Percentiles rank a stretch among this genome's conserved stretches.
phyloP scores from a whole-genome alignment of 495 filamentous ascomycete genomes.

The Penicillium riverlandense region DNA sequence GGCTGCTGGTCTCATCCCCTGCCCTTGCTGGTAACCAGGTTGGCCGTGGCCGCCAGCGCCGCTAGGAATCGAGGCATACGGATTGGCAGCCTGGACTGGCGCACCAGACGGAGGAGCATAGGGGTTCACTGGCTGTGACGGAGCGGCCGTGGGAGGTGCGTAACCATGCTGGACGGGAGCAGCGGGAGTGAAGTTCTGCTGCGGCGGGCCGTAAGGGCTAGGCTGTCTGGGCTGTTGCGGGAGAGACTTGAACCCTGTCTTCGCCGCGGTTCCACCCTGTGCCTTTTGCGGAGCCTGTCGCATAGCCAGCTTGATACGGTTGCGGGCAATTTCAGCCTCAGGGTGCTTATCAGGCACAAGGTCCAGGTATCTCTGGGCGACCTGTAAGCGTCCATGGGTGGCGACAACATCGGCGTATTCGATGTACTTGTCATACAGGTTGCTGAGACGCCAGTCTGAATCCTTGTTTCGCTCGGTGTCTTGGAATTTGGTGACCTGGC shows the following conservation, averaged over 20 bases:
- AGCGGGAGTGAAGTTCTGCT: slow-evolving; percentile 29
- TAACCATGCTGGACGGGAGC: slow-evolving; percentile 29
- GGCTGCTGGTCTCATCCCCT: slow-evolving; percentile 23
- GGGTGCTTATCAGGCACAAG: slow-evolving; percentile 81
- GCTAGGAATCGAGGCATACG: slow-evolving; percentile 51
- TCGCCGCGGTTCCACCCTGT: slow-evolving; percentile 19
- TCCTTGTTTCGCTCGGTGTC: slow-evolving; percentile 63
- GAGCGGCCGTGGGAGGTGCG: slow-evolving; percentile 20
- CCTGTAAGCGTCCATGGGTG: slow-evolving; percentile 74
- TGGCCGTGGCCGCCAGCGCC: slow-evolving; percentile 26
- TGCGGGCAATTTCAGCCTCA: slow-evolving; percentile 79
- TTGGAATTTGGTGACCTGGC: slow-evolving; percentile 83
- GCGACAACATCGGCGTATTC: slow-evolving; percentile 96
- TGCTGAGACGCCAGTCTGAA: slow-evolving; percentile 80
- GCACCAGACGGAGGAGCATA: slow-evolving; percentile 25
- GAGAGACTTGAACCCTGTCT: slow-evolving; percentile 25
- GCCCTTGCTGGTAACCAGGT: slow-evolving; percentile 43
- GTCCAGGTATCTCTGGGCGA: slow-evolving; percentile 87
- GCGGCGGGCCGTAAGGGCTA: slow-evolving; percentile 27
- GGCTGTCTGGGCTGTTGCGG: slow-evolving; percentile 36
- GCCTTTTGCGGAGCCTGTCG: slow-evolving; percentile 50
- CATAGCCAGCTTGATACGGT: slow-evolving; percentile 80
- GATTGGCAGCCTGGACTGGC: slow-evolving; percentile 42
- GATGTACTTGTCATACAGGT: slow-evolving; percentile 88
- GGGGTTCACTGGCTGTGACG: slow-evolving; percentile 15